phyloP scores from a whole-genome alignment of 345 rosid genomes.

The Rhodomyrtus tomentosa region DNA sequence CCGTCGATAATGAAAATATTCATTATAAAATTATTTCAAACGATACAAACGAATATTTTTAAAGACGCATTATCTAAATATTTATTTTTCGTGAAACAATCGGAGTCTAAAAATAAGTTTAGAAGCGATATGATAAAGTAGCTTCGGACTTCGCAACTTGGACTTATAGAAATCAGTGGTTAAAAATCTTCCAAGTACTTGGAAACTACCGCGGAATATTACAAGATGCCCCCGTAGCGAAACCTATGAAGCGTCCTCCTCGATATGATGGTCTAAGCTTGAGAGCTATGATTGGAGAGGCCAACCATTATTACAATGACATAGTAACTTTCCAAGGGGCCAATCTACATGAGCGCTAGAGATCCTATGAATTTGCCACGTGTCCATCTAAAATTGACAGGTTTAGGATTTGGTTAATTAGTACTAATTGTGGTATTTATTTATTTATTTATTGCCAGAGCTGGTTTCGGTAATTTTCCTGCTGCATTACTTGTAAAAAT shows the following conservation, averaged over 20 bases:
- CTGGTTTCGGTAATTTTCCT: neutral
- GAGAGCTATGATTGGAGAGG: neutral
- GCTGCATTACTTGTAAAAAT: neutral
- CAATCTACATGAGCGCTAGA: neutral
- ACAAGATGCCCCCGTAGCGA: neutral
- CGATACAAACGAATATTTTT: too few species aligned
- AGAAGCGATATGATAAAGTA: too few species aligned
- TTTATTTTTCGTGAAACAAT: too few species aligned
- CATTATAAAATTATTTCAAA: too few species aligned
- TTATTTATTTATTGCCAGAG: too few species aligned
- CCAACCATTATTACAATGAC: neutral
- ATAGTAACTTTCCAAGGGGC: neutral
- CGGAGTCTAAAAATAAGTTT: too few species aligned
- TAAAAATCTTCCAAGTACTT: neutral
- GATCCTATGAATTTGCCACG: neutral
- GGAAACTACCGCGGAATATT: neutral
- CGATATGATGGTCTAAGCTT: neutral
- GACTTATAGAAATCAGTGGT: neutral
- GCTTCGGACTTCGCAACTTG: neutral
- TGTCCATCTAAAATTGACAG: neutral
- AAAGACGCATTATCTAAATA: too few species aligned
- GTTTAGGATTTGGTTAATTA: neutral
- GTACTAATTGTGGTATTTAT: neutral
- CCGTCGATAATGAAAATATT: too few species aligned
- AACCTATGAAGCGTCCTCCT: neutral